These are phyloP conservation scores for Fragosphaeria purpurea DNA, from an alignment of 2,329 filamentous ascomycete species.

Conservation along the genomic window DNA sequence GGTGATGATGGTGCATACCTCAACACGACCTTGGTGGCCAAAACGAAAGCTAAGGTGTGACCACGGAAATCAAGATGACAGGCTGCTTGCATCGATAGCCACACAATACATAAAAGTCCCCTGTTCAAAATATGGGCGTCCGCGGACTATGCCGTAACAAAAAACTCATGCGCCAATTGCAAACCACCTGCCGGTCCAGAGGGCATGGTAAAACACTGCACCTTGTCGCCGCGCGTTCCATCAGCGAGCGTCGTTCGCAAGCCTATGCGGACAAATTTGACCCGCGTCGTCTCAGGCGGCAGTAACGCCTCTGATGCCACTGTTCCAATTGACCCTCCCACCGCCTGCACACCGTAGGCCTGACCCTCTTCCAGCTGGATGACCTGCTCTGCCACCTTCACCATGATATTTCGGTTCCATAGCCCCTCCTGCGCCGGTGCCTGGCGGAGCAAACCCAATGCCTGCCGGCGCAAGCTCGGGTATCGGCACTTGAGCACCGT, in stretches of 20 bases:
- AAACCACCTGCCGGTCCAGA: neutral
- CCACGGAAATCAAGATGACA: too few relatives aligned
- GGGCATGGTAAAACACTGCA: neutral
- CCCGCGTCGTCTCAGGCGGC: neutral
- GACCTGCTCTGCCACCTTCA: conserved; percentile 1
- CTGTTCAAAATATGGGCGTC: too few relatives aligned
- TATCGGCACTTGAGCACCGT: neutral
- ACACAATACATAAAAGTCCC: too few relatives aligned
- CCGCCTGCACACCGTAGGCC: too few relatives aligned
- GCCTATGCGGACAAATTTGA: neutral
- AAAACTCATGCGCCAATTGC: neutral
- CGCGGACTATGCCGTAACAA: neutral
- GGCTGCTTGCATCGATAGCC: too few relatives aligned
- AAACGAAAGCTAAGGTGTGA: too few relatives aligned
- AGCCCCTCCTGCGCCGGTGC: conserved; percentile 1
- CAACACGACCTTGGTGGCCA: too few relatives aligned
- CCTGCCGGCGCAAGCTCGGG: neutral
- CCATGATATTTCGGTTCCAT: neutral
- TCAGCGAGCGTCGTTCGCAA: neutral
- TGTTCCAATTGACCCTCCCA: too few relatives aligned
- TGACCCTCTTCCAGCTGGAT: neutral
- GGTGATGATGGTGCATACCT: too few relatives aligned
- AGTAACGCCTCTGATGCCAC: neutral
- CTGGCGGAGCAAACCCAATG: neutral
- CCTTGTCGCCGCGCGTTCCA: neutral